phyloP scores from a whole-genome alignment of 805 yeast species.

The Ogataea polymorpha region DNA sequence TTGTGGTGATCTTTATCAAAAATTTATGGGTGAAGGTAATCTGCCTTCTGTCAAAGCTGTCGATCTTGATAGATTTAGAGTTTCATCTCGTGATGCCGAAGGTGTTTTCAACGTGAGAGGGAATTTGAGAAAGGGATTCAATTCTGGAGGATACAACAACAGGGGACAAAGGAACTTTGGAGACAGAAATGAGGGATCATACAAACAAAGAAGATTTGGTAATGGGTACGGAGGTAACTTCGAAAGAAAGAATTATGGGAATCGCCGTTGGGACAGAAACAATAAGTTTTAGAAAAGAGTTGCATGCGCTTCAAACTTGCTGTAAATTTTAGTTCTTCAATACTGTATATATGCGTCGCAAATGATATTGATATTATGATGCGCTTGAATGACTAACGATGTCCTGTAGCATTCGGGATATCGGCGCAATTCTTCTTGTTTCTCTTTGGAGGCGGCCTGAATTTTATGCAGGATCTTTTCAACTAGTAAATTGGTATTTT shows the following conservation, averaged over 20 bases:
- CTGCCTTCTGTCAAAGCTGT: constrained; percentile 16
- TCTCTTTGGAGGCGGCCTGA: not conserved
- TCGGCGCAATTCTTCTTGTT: constrained; percentile 3
- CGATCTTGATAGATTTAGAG: constrained; percentile 26
- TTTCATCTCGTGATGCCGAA: constrained; percentile 25
- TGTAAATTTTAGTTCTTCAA: not conserved
- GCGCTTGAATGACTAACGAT: not conserved
- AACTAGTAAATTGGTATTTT: constrained; percentile 31
- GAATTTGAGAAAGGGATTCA: not conserved
- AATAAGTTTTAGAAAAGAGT: not conserved
- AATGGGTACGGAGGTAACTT: not conserved
- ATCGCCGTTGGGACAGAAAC: not conserved
- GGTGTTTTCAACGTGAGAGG: constrained; percentile 34
- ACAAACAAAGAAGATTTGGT: not conserved
- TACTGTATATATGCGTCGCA: not conserved
- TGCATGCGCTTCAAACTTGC: not conserved
- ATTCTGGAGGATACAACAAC: not conserved
- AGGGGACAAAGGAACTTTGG: not conserved
- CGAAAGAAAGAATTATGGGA: not conserved
- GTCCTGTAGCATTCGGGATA: not conserved
- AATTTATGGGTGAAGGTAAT: constrained; percentile 23
- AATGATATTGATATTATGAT: not conserved
- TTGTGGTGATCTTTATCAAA: constrained; percentile 29
- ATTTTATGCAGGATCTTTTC: constrained; percentile 34
- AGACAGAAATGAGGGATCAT: not conserved